A percentile compares a stretch with the other conserved stretches of the same genome.
Evolutionary conservation across 106 monocot genomes (phyloP).

Genomic region (Dendrobium chrysotoxum): DNA sequence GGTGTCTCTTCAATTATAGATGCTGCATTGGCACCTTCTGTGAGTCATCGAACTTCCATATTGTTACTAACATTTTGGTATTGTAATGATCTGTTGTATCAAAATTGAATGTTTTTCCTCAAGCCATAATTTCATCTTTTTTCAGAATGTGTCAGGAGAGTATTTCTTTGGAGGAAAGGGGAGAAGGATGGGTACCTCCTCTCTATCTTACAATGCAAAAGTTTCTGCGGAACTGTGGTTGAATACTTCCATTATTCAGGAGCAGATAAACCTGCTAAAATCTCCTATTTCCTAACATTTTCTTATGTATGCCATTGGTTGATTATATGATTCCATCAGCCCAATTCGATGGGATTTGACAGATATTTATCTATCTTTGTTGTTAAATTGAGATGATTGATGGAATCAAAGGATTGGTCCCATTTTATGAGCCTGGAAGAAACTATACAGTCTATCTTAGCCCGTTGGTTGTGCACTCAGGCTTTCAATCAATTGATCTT

Average conservation of each 20-base stretch:
- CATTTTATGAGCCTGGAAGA: too few relatives aligned
- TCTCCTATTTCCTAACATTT: not conserved
- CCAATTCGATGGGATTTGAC: too few relatives aligned
- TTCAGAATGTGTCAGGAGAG: conserved; percentile 64
- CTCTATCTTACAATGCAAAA: conserved; percentile 47
- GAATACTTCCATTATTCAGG: conserved; percentile 35
- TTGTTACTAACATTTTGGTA: too few relatives aligned
- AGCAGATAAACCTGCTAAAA: conserved; percentile 10
- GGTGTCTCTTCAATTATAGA: conserved; percentile 67
- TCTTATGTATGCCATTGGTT: too few relatives aligned
- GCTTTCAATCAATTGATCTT: too few relatives aligned
- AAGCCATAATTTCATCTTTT: not conserved
- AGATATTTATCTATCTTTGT: too few relatives aligned
- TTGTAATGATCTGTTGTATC: not conserved
- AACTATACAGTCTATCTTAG: too few relatives aligned
- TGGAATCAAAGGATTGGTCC: too few relatives aligned
- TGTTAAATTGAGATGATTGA: too few relatives aligned
- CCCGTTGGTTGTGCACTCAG: too few relatives aligned
- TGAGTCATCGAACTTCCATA: conserved; percentile 24
- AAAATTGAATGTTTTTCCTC: not conserved
- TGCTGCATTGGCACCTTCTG: conserved; percentile 79
- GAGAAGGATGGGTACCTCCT: conserved; percentile 58
- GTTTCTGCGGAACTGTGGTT: conserved; percentile 57
- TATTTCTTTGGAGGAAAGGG: conserved; percentile 89
- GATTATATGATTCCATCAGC: too few relatives aligned